Evolutionary conservation across 1,284 basidiomycete species (phyloP).

Genomic region (Cystobasidium pallidum): DNA sequence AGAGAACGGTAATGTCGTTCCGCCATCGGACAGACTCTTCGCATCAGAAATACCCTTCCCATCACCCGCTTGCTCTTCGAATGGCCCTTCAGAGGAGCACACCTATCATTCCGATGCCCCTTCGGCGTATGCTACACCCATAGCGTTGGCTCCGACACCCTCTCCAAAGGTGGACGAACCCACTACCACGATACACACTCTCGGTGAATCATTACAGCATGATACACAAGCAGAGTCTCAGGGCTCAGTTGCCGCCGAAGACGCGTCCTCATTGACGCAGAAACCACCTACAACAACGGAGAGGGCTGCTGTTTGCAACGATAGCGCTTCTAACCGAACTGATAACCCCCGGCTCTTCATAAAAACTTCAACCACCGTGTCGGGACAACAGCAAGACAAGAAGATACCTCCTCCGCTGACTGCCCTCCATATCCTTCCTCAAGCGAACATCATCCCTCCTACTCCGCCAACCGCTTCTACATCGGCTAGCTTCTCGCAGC

Average conservation of each 20-base stretch:
- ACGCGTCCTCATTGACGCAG: background rate
- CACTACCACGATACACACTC: background rate
- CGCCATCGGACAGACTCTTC: background rate
- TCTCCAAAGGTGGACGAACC: background rate
- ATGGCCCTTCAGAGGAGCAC: background rate
- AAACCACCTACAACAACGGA: background rate
- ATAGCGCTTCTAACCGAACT: background rate
- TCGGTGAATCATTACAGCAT: background rate
- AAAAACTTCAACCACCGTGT: background rate
- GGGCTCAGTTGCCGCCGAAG: background rate
- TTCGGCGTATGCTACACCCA: slow-evolving; percentile 12
- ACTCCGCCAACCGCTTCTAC: slow-evolving; percentile 40
- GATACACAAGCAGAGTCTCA: background rate
- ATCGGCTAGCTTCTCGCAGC: slow-evolving; percentile 13
- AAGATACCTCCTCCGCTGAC: slow-evolving; percentile 15
- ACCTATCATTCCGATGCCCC: background rate
- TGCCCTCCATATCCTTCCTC: slow-evolving; percentile 4
- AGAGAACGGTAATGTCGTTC: background rate
- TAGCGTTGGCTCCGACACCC: slow-evolving; percentile 4
- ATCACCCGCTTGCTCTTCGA: slow-evolving; percentile 5
- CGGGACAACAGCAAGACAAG: slow-evolving; percentile 14
- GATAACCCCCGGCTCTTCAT: slow-evolving; percentile 1
- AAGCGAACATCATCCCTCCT: slow-evolving; percentile 37
- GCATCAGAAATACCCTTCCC: background rate
- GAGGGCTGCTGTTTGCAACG: background rate